A percentile compares a stretch with the other conserved stretches of the same genome.
These are phyloP conservation scores for Globisporangium barbulae DNA, from an alignment of 352 stramenopile species.

Conservation along the genomic window DNA sequence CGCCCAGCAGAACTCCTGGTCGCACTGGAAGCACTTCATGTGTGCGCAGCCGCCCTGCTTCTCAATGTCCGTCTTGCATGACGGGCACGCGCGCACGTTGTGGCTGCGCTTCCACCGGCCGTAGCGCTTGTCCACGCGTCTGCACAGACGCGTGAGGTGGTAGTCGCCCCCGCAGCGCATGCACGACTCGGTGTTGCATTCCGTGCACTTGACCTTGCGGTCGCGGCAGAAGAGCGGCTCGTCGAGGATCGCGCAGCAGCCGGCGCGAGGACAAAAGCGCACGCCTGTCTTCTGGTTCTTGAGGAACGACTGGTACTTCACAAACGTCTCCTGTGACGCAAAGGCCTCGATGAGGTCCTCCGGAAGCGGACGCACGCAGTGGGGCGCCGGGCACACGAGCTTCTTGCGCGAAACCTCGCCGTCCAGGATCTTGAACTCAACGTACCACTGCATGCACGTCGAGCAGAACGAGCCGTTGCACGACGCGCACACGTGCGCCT, in stretches of 20 bases:
- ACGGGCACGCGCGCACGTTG: conserved; percentile 69
- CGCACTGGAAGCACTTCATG: conserved; percentile 86
- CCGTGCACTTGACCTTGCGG: conserved; percentile 41
- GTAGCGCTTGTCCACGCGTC: conserved; percentile 62
- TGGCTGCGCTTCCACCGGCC: conserved; percentile 63
- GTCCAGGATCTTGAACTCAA: conserved; percentile 75
- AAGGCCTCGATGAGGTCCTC: conserved; percentile 53
- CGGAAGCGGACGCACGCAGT: conserved; percentile 45
- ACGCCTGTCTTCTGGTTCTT: conserved; percentile 62
- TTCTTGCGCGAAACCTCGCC: conserved; percentile 72
- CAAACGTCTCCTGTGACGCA: conserved; percentile 41
- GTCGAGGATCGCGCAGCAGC: conserved; percentile 54
- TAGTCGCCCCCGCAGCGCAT: conserved; percentile 64
- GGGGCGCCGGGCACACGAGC: conserved; percentile 63
- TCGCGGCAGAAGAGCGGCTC: conserved; percentile 48
- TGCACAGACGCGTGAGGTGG: conserved; percentile 53
- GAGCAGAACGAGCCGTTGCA: conserved; percentile 52
- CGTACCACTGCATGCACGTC: conserved; percentile 67
- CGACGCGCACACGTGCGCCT: conserved; percentile 40
- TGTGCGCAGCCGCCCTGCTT: conserved; percentile 83
- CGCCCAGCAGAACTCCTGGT: conserved; percentile 82
- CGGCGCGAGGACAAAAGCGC: conserved; percentile 67
- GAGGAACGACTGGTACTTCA: conserved; percentile 65
- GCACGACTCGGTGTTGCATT: conserved; percentile 55
- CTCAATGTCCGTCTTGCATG: conserved; percentile 70